These are phyloP conservation scores for Penicillium samsonianum DNA, from an alignment of 495 filamentous ascomycete genomes.

Conservation along the genomic window DNA sequence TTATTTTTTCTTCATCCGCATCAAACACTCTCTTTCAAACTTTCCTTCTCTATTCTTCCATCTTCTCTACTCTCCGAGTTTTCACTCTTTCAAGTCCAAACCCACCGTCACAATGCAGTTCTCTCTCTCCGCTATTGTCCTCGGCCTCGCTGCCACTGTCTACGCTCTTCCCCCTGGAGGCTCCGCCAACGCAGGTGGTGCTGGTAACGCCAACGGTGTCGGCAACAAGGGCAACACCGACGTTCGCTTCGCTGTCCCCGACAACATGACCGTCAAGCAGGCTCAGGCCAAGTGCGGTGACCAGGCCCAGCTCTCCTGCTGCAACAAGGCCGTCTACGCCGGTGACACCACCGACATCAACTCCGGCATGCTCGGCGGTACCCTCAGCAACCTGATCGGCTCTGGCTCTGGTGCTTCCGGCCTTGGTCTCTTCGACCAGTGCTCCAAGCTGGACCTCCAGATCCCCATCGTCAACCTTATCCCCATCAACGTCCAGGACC, in stretches of 20 bases:
- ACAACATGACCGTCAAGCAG: constrained; percentile 49
- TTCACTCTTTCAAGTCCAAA: constrained; percentile 38
- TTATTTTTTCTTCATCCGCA: constrained; percentile 36
- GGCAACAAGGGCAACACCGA: constrained; percentile 35
- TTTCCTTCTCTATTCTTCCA: constrained; percentile 32
- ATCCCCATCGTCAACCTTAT: constrained; percentile 27
- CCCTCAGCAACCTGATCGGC: constrained; percentile 35
- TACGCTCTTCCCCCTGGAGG: constrained; percentile 28
- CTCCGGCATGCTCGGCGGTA: constrained; percentile 33
- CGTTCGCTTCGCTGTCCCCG: constrained; percentile 37
- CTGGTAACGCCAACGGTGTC: constrained; percentile 21
- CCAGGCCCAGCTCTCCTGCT: constrained; percentile 49
- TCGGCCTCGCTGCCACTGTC: constrained; percentile 34
- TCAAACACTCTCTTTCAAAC: constrained; percentile 31
- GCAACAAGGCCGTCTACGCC: constrained; percentile 49
- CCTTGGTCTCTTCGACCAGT: constrained; percentile 43
- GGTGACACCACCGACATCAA: constrained; percentile 40
- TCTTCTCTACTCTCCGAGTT: constrained; percentile 27
- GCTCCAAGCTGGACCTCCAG: constrained; percentile 36
- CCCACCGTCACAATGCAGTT: constrained; percentile 45
- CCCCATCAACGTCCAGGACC: constrained; percentile 39
- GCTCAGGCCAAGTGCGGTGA: constrained; percentile 51
- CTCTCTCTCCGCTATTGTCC: constrained; percentile 30
- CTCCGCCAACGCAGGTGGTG: constrained; percentile 11
- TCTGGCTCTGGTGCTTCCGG: constrained; percentile 34